Percentiles rank a stretch among this genome's conserved stretches.
Evolutionary conservation across 257 asterid genomes (phyloP).

Genomic region (Marsdenia floribunda): DNA sequence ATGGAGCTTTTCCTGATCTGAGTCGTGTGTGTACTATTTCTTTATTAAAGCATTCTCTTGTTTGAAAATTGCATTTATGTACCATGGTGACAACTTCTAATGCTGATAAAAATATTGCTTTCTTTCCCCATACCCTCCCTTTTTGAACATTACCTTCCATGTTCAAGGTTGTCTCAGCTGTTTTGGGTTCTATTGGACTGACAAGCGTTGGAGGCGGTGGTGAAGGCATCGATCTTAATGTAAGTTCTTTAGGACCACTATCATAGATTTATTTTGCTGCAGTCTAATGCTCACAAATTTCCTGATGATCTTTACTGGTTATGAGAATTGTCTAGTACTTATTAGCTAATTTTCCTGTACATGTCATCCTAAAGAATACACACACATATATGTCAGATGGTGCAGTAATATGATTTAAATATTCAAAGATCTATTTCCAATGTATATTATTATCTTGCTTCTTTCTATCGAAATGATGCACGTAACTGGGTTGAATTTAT

Average conservation of each 20-base stretch:
- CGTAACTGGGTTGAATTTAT: no score
- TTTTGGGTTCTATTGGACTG: conserved; percentile 57
- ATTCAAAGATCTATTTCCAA: background rate
- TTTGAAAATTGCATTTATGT: background rate
- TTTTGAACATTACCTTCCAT: conserved; percentile 11
- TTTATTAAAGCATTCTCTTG: conserved; percentile 3
- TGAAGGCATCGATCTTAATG: conserved; percentile 77
- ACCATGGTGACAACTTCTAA: background rate
- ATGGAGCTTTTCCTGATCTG: conserved; percentile 70
- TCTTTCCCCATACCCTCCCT: background rate
- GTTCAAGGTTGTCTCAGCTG: conserved; percentile 59
- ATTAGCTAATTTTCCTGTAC: background rate
- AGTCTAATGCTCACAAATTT: background rate
- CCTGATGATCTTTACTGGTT: background rate
- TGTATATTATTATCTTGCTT: background rate
- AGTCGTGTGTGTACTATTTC: conserved; percentile 52
- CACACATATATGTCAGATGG: background rate
- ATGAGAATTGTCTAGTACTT: background rate
- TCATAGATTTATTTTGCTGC: background rate
- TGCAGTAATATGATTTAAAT: background rate
- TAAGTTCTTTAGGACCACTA: conserved; percentile 25
- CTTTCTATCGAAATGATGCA: background rate
- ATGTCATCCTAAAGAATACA: background rate
- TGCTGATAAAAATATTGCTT: background rate
- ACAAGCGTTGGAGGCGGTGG: conserved; percentile 52